phyloP scores from a whole-genome alignment of 2,329 filamentous ascomycete genomes.

The Hypoxylon sp. region DNA sequence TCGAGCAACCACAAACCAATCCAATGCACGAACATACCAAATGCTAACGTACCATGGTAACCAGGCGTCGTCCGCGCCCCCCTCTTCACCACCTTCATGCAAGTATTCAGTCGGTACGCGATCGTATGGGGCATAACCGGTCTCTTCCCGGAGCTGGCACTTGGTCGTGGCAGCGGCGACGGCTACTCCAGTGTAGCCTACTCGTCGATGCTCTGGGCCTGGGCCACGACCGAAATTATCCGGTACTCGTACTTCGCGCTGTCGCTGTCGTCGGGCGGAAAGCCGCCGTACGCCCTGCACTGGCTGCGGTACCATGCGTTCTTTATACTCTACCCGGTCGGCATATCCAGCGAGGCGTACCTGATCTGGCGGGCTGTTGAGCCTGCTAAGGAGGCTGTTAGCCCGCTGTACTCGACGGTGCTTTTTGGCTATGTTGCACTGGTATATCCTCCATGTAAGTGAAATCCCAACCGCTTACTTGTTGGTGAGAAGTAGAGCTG shows the following conservation, averaged over 20 bases:
- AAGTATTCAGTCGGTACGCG: constrained; percentile 88
- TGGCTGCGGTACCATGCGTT: constrained; percentile 96
- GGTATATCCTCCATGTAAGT: constrained; percentile 85
- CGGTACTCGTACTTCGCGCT: constrained; percentile 93
- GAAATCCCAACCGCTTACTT: constrained; percentile 8
- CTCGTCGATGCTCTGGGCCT: constrained; percentile 85
- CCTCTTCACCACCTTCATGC: constrained; percentile 87
- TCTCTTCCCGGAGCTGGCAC: constrained; percentile 77
- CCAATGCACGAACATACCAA: background rate
- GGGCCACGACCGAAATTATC: constrained; percentile 92
- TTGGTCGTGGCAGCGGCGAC: constrained; percentile 54
- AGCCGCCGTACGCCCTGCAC: constrained; percentile 72
- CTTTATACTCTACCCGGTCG: constrained; percentile 91
- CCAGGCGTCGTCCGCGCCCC: constrained; percentile 88
- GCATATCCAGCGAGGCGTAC: constrained; percentile 88
- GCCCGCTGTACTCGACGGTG: constrained; percentile 73
- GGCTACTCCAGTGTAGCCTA: constrained; percentile 62
- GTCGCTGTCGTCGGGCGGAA: constrained; percentile 72
- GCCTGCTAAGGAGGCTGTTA: constrained; percentile 66
- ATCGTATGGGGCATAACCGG: constrained; percentile 90
- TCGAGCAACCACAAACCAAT: background rate
- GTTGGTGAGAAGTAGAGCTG: background rate
- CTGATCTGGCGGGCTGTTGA: constrained; percentile 80
- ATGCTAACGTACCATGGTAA: constrained; percentile 26
- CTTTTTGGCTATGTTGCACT: constrained; percentile 81